These are phyloP conservation scores for Suillus sp. DNA, from an alignment of 768 basidiomycete species.

Conservation along the genomic window DNA sequence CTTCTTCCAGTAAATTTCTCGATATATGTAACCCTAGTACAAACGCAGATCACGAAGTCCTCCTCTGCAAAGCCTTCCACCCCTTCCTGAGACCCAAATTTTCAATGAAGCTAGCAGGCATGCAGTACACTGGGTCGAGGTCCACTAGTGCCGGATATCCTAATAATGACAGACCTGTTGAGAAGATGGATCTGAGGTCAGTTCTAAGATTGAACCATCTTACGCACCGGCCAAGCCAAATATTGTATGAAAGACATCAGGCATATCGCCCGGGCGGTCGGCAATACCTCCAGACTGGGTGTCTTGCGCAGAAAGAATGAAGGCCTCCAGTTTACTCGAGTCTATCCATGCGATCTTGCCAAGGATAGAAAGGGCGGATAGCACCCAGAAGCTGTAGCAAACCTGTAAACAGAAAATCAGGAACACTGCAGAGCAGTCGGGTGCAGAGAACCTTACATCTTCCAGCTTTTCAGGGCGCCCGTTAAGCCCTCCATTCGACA, in stretches of 20 bases:
- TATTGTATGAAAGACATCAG: conserved; percentile 95
- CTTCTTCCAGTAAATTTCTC: conserved; percentile 3
- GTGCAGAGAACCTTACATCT: conserved; percentile 62
- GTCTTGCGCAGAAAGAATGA: conserved; percentile 92
- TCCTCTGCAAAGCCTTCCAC: conserved; percentile 35
- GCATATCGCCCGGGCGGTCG: conserved; percentile 90
- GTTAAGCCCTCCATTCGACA: conserved; percentile 92
- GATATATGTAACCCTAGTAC: not conserved
- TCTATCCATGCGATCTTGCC: conserved; percentile 88
- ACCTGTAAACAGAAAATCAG: conserved; percentile 53
- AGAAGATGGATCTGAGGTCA: not conserved
- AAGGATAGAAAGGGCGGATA: conserved; percentile 85
- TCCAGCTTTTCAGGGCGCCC: conserved; percentile 98
- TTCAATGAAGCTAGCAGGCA: conserved; percentile 84
- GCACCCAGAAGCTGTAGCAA: conserved; percentile 97
- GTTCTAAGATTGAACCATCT: not conserved
- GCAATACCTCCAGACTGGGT: conserved; percentile 90
- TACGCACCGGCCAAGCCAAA: conserved; percentile 85
- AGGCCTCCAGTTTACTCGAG: conserved; percentile 67
- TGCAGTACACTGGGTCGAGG: conserved; percentile 82
- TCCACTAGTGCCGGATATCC: conserved; percentile 84
- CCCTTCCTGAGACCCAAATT: conserved; percentile 64
- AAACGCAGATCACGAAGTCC: conserved; percentile 15
- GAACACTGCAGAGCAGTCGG: not conserved
- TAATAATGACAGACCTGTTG: conserved; percentile 77